Base-by-base conservation (phyloP, 164 flowering plant genomes). In the Stephania cephalantha region DNA sequence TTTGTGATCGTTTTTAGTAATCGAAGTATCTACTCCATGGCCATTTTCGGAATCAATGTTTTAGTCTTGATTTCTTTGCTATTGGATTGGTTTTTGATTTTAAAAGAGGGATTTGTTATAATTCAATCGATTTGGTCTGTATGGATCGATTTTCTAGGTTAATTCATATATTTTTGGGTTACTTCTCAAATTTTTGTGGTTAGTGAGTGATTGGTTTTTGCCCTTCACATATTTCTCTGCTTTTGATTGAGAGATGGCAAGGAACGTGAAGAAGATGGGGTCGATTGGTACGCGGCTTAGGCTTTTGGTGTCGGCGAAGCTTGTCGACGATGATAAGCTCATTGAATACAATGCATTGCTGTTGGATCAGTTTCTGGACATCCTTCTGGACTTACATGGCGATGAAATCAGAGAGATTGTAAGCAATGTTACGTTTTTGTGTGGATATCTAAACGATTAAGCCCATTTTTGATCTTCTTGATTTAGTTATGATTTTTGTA, bases 261-360 rank as follows among this genome's bases (percentile, higher is more conserved):
- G 90, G 73, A 91, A 87, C 66, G 2, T 91, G 73, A 97, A 88
- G 90, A 92, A 95, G 78, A 4, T 91, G 83, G 96, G 93, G 5
- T 92, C 98, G 10, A 92, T 95, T 30, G 98, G 92, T 75, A 94
- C 97, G 4, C 98, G 92, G 73, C 82, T 95, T 48, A 80, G 98
- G 87, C 90, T 83, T 79, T 76, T 95, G 82, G 97, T 86, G 9
- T 97, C 98, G 9, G 85, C 79, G 0, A 92, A 86, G 82, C 92
- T 92, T 18, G 89, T 93, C 22, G 98, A 94, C 75, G 98, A 94
- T 73, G 98, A 94, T 64, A 95, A 95, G 82, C 79, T 92, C 73
- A 85, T 95, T 29, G 98, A 95, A 83, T 95, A 92, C 70, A 97
- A 95, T 77, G 97, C 98, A n/a, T 74, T 95, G 80, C 87, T 95